Evolutionary conservation across 768 basidiomycete genomes (phyloP).

Genomic region (Floccularia luteovirens): DNA sequence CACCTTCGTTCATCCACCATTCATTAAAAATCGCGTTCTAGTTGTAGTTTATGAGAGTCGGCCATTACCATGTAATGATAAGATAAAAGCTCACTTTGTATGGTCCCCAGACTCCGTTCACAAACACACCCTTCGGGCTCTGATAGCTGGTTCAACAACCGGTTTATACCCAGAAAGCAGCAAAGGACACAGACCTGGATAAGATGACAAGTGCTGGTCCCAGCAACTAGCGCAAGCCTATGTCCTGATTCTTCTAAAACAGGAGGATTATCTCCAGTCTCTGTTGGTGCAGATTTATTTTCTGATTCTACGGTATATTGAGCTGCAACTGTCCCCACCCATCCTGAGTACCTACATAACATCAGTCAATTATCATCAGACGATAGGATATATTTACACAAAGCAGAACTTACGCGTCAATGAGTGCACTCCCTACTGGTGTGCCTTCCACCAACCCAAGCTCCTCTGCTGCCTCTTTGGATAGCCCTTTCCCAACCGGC

Average conservation of each 20-base stretch:
- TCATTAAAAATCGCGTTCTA: conserved; percentile 86
- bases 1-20: conserved; percentile 99
- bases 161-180: not conserved
- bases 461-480: conserved; percentile 71
- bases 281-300: too few species aligned
- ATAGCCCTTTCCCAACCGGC: conserved; percentile 82
- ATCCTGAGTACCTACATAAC: conserved; percentile 69
- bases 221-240: conserved; percentile 87
- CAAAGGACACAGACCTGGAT: conserved; percentile 51
- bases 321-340: conserved; percentile 94
- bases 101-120: conserved; percentile 90
- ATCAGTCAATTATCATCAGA: not conserved
- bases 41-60: conserved; percentile 6
- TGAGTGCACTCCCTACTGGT: conserved; percentile 88
- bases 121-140: conserved; percentile 80
- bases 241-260: conserved; percentile 69
- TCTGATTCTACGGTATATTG: too few species aligned
- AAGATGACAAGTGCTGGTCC: conserved; percentile 94
- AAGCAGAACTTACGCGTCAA: conserved; percentile 70
- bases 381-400: conserved; percentile 1
- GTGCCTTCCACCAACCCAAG: conserved; percentile 83
- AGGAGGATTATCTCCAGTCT: conserved; percentile 45
- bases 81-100: conserved; percentile 47
- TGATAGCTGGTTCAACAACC: conserved; percentile 14
- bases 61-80: not conserved